Conservation (phyloP, 1,284 basidiomycete species). For the Exobasidium cylindrosporum region DNA sequence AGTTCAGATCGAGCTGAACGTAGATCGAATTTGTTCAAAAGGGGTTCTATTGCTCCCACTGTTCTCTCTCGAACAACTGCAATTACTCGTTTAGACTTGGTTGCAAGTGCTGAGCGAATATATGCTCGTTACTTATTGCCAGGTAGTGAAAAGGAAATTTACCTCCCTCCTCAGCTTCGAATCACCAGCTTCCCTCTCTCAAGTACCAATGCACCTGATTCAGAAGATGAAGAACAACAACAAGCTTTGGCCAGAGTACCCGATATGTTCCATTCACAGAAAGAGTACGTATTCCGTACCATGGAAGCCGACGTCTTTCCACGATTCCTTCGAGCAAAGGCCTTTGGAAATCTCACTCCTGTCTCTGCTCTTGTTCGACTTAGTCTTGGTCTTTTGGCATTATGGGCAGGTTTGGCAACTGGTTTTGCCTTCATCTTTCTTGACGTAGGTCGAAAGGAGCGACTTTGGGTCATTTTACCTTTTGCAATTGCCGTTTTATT, state of each 20-base stretch:
- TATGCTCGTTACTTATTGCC: conserved; percentile 81
- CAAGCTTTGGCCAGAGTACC: conserved; percentile 82
- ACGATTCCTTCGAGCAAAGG: conserved; percentile 88
- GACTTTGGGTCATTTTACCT: conserved; percentile 94
- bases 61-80: conserved; percentile 79
- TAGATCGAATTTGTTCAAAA: conserved; percentile 40
- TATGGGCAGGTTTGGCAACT: conserved; percentile 86
- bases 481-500: conserved; percentile 85
- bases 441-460: conserved; percentile 80
- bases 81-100: conserved; percentile 82
- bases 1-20: conserved; percentile 27
- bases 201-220: conserved; percentile 65
- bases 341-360: conserved; percentile 93
- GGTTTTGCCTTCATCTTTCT: conserved; percentile 91
- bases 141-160: conserved; percentile 74
- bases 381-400: conserved; percentile 74
- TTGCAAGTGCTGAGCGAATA: conserved; percentile 90
- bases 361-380: conserved; percentile 71
- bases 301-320: conserved; percentile 95
- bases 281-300: conserved; percentile 89
- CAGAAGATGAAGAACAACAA: conserved; percentile 66
- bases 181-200: conserved; percentile 58
- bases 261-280: conserved; percentile 94
- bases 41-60: conserved; percentile 43
- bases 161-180: conserved; percentile 66